phyloP scores from a whole-genome alignment of 768 basidiomycete genomes.

The Gloeophyllum trabeum region DNA sequence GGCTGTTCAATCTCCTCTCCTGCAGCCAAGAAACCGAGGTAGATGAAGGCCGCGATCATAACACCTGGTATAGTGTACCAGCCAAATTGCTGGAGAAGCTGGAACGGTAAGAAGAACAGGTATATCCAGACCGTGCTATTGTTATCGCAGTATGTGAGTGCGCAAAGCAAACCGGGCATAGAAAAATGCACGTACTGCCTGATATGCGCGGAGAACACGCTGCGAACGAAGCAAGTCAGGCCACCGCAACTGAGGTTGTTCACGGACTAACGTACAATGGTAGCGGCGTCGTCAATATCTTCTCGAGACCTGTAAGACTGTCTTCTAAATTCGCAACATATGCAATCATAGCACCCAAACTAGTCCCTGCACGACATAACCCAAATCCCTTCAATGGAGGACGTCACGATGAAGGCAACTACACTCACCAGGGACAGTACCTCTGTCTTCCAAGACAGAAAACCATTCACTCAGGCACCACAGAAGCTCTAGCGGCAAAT shows the following conservation, averaged over 20 bases:
- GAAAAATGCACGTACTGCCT: conserved; percentile 19
- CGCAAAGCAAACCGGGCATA: background rate
- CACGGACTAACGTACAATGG: conserved; percentile 40
- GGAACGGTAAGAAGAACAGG: conserved; percentile 70
- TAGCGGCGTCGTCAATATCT: conserved; percentile 50
- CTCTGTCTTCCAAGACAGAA: conserved; percentile 44
- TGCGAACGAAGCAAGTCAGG: conserved; percentile 12
- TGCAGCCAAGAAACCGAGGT: conserved; percentile 66
- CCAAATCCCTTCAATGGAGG: background rate
- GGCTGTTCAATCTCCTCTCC: conserved; percentile 65
- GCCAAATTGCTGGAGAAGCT: conserved; percentile 47
- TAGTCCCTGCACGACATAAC: conserved; percentile 24
- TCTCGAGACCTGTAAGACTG: conserved; percentile 41
- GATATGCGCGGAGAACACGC: conserved; percentile 56
- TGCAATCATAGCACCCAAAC: conserved; percentile 38
- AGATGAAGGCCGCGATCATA: conserved; percentile 56
- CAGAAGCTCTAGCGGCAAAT: conserved; percentile 46
- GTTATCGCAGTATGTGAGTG: conserved; percentile 12
- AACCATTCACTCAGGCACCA: conserved; percentile 48
- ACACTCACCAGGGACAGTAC: conserved; percentile 39
- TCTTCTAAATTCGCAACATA: conserved; percentile 43
- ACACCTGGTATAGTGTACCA: conserved; percentile 63
- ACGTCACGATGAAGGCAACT: background rate
- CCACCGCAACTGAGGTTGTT: background rate
- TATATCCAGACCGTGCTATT: conserved; percentile 56